These are phyloP conservation scores for Ascochyta viciae-villosae DNA, from an alignment of 2,329 filamentous ascomycete genomes.

Conservation along the genomic window DNA sequence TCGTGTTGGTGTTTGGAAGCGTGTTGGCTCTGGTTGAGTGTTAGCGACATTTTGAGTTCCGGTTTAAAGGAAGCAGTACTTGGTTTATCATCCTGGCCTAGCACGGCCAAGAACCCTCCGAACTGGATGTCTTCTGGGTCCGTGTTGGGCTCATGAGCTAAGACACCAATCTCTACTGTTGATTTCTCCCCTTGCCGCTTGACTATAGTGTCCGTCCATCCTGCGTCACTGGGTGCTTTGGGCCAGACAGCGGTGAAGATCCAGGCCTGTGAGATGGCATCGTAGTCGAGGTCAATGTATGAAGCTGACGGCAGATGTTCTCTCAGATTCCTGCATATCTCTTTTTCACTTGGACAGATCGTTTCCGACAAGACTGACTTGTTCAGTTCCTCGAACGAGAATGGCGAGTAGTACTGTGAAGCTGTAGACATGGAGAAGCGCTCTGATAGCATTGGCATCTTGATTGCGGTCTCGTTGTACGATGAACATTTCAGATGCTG, in stretches of 20 bases:
- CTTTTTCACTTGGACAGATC: slow-evolving; percentile 3
- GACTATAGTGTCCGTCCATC: slow-evolving; percentile 57
- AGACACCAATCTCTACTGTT: slow-evolving; percentile 80
- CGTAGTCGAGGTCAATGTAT: slow-evolving; percentile 79
- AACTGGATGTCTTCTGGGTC: slow-evolving; percentile 79
- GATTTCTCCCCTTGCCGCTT: slow-evolving; percentile 47
- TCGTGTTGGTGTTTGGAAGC: slow-evolving; percentile 87
- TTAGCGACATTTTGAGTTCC: background rate
- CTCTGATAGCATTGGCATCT: slow-evolving; percentile 61
- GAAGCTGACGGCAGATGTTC: slow-evolving; percentile 61
- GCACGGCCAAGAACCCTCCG: slow-evolving; percentile 77
- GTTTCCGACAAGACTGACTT: background rate
- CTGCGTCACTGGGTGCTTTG: slow-evolving; percentile 27
- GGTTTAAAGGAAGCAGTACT: slow-evolving; percentile 50
- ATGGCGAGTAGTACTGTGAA: slow-evolving; percentile 71
- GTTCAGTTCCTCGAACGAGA: slow-evolving; percentile 8
- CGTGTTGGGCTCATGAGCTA: slow-evolving; percentile 69
- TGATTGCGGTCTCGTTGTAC: slow-evolving; percentile 67
- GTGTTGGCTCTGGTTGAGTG: slow-evolving; percentile 65
- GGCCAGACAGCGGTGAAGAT: slow-evolving; percentile 71
- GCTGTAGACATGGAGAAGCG: slow-evolving; percentile 69
- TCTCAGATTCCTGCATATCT: slow-evolving; percentile 59
- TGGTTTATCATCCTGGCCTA: slow-evolving; percentile 76
- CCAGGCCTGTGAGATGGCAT: slow-evolving; percentile 70
- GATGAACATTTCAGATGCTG: slow-evolving; percentile 62